A percentile compares a stretch with the other conserved stretches of the same genome.
phyloP scores from a whole-genome alignment of 352 stramenopile species.

The Pythium biforme region DNA sequence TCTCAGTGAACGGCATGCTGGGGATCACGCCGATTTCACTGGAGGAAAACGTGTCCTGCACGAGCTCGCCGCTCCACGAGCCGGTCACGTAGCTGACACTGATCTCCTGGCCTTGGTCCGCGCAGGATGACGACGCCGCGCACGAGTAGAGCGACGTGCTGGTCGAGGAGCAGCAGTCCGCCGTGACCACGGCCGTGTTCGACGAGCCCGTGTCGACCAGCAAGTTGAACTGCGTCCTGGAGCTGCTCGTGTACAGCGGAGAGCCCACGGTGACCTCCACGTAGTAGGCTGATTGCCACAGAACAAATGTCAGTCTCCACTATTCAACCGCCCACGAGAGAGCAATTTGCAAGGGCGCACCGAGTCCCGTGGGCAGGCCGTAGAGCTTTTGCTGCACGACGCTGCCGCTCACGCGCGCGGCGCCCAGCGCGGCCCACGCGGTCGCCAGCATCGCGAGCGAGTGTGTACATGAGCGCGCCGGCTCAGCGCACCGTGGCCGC shows the following conservation, averaged over 20 bases:
- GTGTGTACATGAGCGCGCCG: neutral
- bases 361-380: slow-evolving; percentile 62
- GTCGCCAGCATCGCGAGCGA: neutral
- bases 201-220: slow-evolving; percentile 78
- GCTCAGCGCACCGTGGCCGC: neutral
- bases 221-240: slow-evolving; percentile 53
- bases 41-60: slow-evolving; percentile 70
- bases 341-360: slow-evolving; percentile 20
- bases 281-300: slow-evolving; percentile 26
- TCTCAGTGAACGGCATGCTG: slow-evolving; percentile 58
- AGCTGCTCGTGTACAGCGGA: slow-evolving; percentile 15
- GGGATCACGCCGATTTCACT: slow-evolving; percentile 43
- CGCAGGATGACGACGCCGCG: slow-evolving; percentile 59
- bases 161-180: slow-evolving; percentile 66
- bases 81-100: slow-evolving; percentile 78
- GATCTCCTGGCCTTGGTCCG: slow-evolving; percentile 32
- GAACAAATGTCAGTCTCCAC: neutral
- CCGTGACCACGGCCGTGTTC: slow-evolving; percentile 78
- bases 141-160: slow-evolving; percentile 71
- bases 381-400: slow-evolving; percentile 75
- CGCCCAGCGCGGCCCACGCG: slow-evolving; percentile 2
- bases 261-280: slow-evolving; percentile 25
- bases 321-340: neutral
- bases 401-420: neutral
- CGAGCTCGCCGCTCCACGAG: slow-evolving; percentile 63